Evolutionary conservation across 805 yeast genomes (phyloP).

Genomic region (Tetrapisispora taiwanensis): DNA sequence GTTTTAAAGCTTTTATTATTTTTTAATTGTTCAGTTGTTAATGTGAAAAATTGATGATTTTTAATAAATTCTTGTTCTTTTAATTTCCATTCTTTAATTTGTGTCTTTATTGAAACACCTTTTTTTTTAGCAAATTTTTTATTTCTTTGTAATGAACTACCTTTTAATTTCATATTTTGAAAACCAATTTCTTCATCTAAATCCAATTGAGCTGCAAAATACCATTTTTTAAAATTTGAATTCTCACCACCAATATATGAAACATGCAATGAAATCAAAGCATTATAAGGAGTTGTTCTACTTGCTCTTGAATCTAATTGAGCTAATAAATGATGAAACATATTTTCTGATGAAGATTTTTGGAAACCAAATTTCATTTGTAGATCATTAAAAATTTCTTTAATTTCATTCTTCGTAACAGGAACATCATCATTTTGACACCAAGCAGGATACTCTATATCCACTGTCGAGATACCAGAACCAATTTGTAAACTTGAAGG

Average conservation of each 20-base stretch:
- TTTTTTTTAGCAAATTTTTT: conserved; percentile 35
- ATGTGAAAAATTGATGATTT: conserved; percentile 44
- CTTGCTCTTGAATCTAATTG: conserved; percentile 82
- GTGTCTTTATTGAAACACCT: conserved; percentile 28
- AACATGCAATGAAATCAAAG: conserved; percentile 68
- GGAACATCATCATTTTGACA: conserved; percentile 50
- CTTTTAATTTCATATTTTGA: conserved; percentile 43
- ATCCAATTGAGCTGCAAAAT: conserved; percentile 74
- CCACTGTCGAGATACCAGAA: conserved; percentile 10
- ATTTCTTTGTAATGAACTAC: conserved; percentile 36
- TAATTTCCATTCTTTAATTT: conserved; percentile 32
- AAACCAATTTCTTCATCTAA: conserved; percentile 60
- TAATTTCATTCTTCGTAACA: conserved; percentile 55
- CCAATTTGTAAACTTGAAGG: not conserved
- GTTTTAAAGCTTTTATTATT: conserved; percentile 59
- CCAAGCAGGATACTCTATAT: conserved; percentile 29
- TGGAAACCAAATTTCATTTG: conserved; percentile 76
- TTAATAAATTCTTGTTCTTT: conserved; percentile 42
- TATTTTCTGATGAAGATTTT: conserved; percentile 62
- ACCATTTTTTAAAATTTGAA: conserved; percentile 87
- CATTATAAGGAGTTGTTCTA: conserved; percentile 60
- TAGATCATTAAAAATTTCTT: conserved; percentile 47
- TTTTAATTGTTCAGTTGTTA: conserved; percentile 48
- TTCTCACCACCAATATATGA: conserved; percentile 89
- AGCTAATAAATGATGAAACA: conserved; percentile 70